Base-by-base conservation (phyloP, 2,329 filamentous ascomycete species). In the Botrytis porri region DNA sequence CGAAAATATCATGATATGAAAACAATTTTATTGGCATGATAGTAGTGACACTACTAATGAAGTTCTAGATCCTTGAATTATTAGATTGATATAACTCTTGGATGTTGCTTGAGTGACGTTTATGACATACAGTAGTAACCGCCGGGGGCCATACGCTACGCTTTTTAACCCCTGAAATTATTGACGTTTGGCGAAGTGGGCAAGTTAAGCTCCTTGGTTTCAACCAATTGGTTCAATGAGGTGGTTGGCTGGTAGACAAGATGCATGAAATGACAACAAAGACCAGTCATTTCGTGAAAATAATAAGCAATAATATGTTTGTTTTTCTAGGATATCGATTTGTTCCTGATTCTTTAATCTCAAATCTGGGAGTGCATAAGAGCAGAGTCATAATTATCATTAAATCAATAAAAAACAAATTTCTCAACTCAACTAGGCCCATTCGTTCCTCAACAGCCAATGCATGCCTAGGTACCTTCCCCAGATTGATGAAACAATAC, bases 401-500 rank as follows among this genome's bases (percentile, higher is more conserved):
- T 57, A 29, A 57, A 57, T 16, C 7, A 66, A 65, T 29, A 54
- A 69, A 25, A 43, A 43, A 22, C 18, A n/a, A 32, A 70, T 43
- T 54, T 32, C 57, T 57, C 20, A 45, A 62, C 57, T 57, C 20
- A 45, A 62, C 51, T 32, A 39, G 48, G 48, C 25, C 48, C 37
- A 25, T 59, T 48, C 29, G 48, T 69, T 69, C 32, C 65, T 73
- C 73, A 59, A 39, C 60, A 73, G 60, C 76, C 76, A 77, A 73
- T 78, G 73, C 51, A 74, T 74, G 75, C 75, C 70, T 74, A 51
- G 48, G 48, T 51, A 59, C 77, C 74, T 77, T 77, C 79, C 79
- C 78, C 76, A 73, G 76, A 78, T 77, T 78, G 67, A 74, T 78
- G 77, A 80, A 79, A 78, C 78, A 41, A 35, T 57, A 57, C 51